Base-by-base conservation (phyloP, 208 protist species). In the Trypanosoma congolense region DNA sequence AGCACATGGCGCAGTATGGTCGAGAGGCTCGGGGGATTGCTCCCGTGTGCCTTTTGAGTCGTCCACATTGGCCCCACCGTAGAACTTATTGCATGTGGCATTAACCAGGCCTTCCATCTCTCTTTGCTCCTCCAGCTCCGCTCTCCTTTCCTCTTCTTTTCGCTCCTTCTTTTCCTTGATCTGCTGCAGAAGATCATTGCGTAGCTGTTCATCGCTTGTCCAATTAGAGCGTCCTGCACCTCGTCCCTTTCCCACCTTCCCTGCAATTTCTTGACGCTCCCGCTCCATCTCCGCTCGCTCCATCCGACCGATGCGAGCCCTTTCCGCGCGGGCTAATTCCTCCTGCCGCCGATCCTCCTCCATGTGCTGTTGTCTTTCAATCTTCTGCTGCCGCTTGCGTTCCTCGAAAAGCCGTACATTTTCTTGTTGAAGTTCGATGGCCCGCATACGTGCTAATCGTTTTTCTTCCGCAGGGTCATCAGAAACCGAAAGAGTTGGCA, bases 371-470 rank as follows among this genome's bases (percentile, higher is more conserved):
- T 68, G 60, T 19, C 57, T 59, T 54, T 77, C 80, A 8, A 69
- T 65, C 40, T 76, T 36, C 46, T 60, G 70, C 10, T 65, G 79
- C 29, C 60, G 69, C 33, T 75, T 51, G 54, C 80, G 77, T 46
- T 84, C 72, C 44, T 75, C 65, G 60, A 78, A 86, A 31, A 81
- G 72, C 0, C 70, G 70, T 40, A 66, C 83, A 47, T 89, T 91
- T 50, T 88, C 87, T 18, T 69, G 54, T 40, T 93, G 87, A n/a
- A 88, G 41, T 56, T 87, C 73, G 33, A 78, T 69, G 21, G 78
- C 81, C 24, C 76, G 70, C 18, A 74, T 60, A 10, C 75, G 63
- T 2, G 68, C 73, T 43, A 46, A 53, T 2, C 54, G 51, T 19
- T 60, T 35, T 18, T 55, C 73, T 0, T 69, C 53, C 45, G 74